A percentile compares a stretch with the other conserved stretches of the same genome.
These are phyloP conservation scores for Phoma sp. DNA, from an alignment of 2,329 filamentous ascomycete species.

Conservation along the genomic window DNA sequence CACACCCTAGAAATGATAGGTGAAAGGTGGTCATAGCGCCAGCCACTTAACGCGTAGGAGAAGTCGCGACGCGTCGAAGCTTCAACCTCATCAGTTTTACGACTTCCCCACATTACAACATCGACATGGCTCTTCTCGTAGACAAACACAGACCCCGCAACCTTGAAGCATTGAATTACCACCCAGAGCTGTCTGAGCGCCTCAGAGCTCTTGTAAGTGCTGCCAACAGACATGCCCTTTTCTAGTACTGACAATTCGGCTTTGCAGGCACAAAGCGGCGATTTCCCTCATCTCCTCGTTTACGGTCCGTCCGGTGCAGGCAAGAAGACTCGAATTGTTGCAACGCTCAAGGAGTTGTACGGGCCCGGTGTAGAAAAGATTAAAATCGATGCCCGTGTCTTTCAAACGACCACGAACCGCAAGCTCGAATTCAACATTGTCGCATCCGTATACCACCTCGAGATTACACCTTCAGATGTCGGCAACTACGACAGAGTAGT, in stretches of 20 bases:
- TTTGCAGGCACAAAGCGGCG: conserved; percentile 85
- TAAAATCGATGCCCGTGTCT: conserved; percentile 97
- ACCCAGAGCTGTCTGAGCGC: conserved; percentile 84
- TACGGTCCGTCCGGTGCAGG: conserved; percentile 96
- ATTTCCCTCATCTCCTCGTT: conserved; percentile 96
- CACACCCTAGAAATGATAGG: too few species aligned
- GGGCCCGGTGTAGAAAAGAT: conserved; percentile 99
- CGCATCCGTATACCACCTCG: conserved; percentile 94
- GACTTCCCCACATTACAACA: conserved; percentile 8
- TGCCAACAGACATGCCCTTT: not conserved
- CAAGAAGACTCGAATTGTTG: conserved; percentile 96
- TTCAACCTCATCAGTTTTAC: conserved; percentile 18
- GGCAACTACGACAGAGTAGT: conserved; percentile 97
- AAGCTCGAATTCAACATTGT: conserved; percentile 99
- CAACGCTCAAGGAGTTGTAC: conserved; percentile 93
- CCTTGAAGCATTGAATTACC: conserved; percentile 82
- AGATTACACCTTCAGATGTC: conserved; percentile 97
- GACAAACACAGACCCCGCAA: conserved; percentile 74
- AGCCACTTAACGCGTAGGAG: conserved; percentile 39
- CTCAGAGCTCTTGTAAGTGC: conserved; percentile 79
- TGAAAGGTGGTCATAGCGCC: conserved; percentile 4
- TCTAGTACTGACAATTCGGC: not conserved
- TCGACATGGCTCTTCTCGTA: conserved; percentile 68
- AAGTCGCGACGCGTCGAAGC: conserved; percentile 34
- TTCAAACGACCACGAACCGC: conserved; percentile 93